Evolutionary conservation across 2,329 filamentous ascomycete species (phyloP).

Genomic region (Dothidotthia symphoricarpi): DNA sequence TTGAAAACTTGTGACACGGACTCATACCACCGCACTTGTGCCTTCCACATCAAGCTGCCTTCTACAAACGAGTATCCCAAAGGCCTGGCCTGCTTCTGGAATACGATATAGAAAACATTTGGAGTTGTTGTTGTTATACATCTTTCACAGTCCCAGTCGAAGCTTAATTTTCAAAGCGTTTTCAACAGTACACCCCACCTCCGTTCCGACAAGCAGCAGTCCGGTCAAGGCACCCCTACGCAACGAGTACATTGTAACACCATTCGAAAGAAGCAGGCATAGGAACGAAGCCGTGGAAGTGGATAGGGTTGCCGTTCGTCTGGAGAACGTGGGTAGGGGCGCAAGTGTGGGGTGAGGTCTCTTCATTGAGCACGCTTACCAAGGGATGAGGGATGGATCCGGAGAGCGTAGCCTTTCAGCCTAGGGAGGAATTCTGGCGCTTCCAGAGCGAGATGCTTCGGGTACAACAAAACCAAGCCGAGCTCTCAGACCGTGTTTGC

Average conservation of each 20-base stretch:
- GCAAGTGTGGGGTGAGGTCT: slow-evolving; percentile 17
- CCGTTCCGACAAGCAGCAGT: too few relatives aligned
- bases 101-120: too few relatives aligned
- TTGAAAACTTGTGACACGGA: too few relatives aligned
- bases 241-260: too few relatives aligned
- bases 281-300: slow-evolving; percentile 3
- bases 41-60: background rate
- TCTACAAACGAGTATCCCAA: background rate
- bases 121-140: background rate
- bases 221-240: too few relatives aligned
- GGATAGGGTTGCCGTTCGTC: slow-evolving; percentile 10
- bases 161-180: background rate
- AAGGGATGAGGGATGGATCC: slow-evolving; percentile 57
- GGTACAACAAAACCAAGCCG: slow-evolving; percentile 59
- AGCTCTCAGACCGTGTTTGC: slow-evolving; percentile 61
- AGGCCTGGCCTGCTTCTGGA: background rate
- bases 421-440: slow-evolving; percentile 64
- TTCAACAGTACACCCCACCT: background rate
- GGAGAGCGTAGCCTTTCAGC: slow-evolving; percentile 61
- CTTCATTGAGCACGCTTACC: slow-evolving; percentile 19
- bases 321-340: slow-evolving; percentile 14
- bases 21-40: background rate
- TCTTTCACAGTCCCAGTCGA: background rate
- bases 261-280: background rate
- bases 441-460: slow-evolving; percentile 62